A percentile compares a stretch with the other conserved stretches of the same genome.
These are phyloP conservation scores for Alternaria gaisen DNA, from an alignment of 2,329 filamentous ascomycete genomes.

Conservation along the genomic window DNA sequence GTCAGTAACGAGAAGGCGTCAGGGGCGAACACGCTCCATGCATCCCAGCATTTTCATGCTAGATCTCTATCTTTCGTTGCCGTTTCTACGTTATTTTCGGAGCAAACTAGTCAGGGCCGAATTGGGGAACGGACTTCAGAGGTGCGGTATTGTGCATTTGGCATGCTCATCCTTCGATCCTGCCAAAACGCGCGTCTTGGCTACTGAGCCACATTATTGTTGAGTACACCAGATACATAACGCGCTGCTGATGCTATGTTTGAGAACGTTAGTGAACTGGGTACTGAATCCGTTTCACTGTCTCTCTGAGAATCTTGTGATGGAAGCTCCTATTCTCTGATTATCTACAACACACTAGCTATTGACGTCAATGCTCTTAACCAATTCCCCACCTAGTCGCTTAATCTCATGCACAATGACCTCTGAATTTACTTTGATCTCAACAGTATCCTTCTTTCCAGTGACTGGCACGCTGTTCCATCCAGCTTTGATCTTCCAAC, in stretches of 20 bases:
- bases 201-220: neutral
- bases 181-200: neutral
- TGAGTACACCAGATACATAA: neutral
- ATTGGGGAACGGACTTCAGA: neutral
- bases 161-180: neutral
- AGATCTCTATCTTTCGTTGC: neutral
- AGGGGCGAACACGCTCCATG: neutral
- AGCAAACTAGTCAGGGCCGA: neutral
- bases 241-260: neutral
- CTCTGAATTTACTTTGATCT: conserved; percentile 71
- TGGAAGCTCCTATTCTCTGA: neutral
- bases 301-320: neutral
- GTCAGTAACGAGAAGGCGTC: neutral
- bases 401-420: conserved; percentile 78
- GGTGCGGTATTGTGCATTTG: neutral
- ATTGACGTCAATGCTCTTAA: conserved; percentile 54
- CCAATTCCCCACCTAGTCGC: conserved; percentile 66
- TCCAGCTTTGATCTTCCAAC: conserved; percentile 75
- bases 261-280: neutral
- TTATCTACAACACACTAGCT: neutral
- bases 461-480: conserved; percentile 69
- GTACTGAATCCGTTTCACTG: neutral
- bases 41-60: neutral
- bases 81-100: neutral
- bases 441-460: conserved; percentile 36